phyloP scores from a whole-genome alignment of 805 yeast genomes.

The Groenewaldozyma salmanticensis region DNA sequence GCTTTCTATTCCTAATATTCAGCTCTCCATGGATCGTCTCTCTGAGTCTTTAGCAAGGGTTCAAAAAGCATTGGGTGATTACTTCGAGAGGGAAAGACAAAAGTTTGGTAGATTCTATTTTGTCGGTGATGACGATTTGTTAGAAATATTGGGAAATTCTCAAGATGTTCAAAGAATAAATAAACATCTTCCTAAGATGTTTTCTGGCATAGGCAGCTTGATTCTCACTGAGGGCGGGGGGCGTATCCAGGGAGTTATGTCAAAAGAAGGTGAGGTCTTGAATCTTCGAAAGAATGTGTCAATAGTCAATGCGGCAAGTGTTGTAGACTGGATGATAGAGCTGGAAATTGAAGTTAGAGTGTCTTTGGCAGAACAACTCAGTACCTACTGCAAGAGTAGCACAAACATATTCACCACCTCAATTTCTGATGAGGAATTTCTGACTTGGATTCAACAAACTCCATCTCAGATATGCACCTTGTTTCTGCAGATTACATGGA shows the following conservation, averaged over 20 bases:
- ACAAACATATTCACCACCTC: not conserved
- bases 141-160: slow-evolving; percentile 69
- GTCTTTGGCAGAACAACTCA: slow-evolving; percentile 35
- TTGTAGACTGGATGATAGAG: slow-evolving; percentile 52
- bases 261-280: slow-evolving; percentile 60
- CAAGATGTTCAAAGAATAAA: slow-evolving; percentile 38
- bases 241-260: slow-evolving; percentile 37
- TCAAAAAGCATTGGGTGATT: slow-evolving; percentile 60
- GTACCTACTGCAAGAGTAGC: no score
- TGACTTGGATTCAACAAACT: slow-evolving; percentile 29
- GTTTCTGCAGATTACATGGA: slow-evolving; percentile 49
- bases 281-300: slow-evolving; percentile 32
- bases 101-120: slow-evolving; percentile 76
- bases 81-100: slow-evolving; percentile 69
- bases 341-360: slow-evolving; percentile 46
- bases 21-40: slow-evolving; percentile 37
- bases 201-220: slow-evolving; percentile 48
- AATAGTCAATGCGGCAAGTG: slow-evolving; percentile 31
- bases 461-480: slow-evolving; percentile 52
- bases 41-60: slow-evolving; percentile 49
- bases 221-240: slow-evolving; percentile 27
- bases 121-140: slow-evolving; percentile 80
- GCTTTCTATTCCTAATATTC: slow-evolving; percentile 40
- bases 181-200: slow-evolving; percentile 60
- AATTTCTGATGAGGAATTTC: slow-evolving; percentile 16